Evolutionary conservation across 1,284 basidiomycete species (phyloP), one percentile per base, ranked within the genome.

Genomic region (Cutaneotrichosporon dermatis): DNA sequence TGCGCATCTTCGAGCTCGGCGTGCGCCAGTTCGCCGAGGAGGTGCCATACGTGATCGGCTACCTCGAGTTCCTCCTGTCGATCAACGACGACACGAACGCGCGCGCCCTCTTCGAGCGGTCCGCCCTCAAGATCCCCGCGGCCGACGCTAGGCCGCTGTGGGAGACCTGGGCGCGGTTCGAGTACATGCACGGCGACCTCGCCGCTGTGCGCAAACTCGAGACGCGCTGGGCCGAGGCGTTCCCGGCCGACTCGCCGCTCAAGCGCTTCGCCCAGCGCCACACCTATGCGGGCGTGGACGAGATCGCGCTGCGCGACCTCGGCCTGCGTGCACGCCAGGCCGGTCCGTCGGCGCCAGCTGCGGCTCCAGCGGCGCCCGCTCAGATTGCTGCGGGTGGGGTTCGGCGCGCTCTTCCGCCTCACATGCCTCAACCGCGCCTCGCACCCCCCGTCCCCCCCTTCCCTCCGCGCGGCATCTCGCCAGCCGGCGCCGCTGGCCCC

Each of bases 31-130:
- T 92, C 74, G 84, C 85, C 4, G 85, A 88, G 35, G 90, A 97
- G 65, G 85, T 88, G 25, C 88, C 90, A 57, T 97, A 88, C 68
- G 90, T 96, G 9, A 80, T 91, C 59, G 85, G 88, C 56, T 97
- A 98, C 79, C 84, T 99, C 44, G 86, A 88, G 37, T 99, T 96
- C 82, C 81, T 99, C 65, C 89, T 99, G 66, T 88, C 88, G 15
- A 85, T 96, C 79, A 98, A 99, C 74, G 95, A 99, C 76, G 89
- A 94, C 70, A 92, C 88, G 73, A 97, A 99, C 79, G 95, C 94
- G 0, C 87, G 95, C 48, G 94, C 95, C 0, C 80, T 99, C 34
- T 98, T 99, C 72, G 95, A 99, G 76, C 85, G 90, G 46, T 81
- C 83, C 6, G 87, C 84, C 1, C 57, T 74, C 46, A 80, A 79